phyloP scores from a whole-genome alignment of 2,329 filamentous ascomycete species.

The Trichoderma simmonsii region DNA sequence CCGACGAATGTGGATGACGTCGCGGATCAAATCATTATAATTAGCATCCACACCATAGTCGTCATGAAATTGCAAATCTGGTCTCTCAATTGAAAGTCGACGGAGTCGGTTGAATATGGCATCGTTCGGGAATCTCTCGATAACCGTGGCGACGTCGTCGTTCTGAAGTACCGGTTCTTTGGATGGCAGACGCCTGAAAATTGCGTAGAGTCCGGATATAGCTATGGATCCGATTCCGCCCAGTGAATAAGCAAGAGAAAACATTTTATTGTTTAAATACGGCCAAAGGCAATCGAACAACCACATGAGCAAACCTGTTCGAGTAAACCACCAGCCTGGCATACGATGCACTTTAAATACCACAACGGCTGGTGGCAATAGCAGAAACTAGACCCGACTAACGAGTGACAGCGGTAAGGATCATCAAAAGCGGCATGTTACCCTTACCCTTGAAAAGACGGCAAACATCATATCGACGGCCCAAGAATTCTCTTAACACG shows the following conservation, averaged over 20 bases:
- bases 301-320: neutral
- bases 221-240: too few relatives aligned
- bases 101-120: neutral
- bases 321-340: neutral
- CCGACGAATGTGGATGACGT: neutral
- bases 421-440: neutral
- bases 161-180: neutral
- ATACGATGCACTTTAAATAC: neutral
- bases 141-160: neutral
- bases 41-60: neutral
- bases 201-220: neutral
- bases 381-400: neutral
- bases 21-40: neutral
- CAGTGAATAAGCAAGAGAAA: neutral
- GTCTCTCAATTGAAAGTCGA: neutral
- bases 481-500: neutral
- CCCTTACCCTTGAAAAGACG: neutral
- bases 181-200: too few relatives aligned
- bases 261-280: too few relatives aligned
- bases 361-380: neutral
- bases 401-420: neutral
- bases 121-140: neutral
- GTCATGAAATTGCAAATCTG: neutral
- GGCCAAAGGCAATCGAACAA: neutral
- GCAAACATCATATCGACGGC: neutral